Evolutionary conservation across 2,329 filamentous ascomycete species (phyloP).

Genomic region (Penicillium sp.): DNA sequence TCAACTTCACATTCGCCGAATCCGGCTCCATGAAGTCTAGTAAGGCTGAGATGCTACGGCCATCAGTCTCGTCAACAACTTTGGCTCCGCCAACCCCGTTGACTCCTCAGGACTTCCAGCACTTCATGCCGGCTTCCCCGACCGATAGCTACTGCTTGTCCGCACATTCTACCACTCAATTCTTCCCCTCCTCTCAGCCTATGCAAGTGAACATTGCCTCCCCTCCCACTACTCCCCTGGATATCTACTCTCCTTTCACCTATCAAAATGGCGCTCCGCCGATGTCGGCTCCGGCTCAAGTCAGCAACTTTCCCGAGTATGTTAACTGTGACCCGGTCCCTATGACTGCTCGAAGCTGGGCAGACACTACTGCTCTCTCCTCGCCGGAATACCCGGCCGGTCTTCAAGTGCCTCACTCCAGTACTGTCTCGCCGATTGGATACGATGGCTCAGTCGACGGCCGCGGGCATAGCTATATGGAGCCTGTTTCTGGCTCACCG

Average conservation of each 20-base stretch:
- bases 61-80: conserved; percentile 34
- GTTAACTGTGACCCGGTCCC: conserved; percentile 38
- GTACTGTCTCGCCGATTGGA: conserved; percentile 39
- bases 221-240: conserved; percentile 47
- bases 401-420: conserved; percentile 35
- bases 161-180: conserved; percentile 32
- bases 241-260: conserved; percentile 40
- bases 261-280: conserved; percentile 41
- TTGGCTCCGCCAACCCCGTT: conserved; percentile 46
- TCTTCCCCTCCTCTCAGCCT: conserved; percentile 41
- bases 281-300: conserved; percentile 47
- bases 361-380: conserved; percentile 40
- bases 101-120: conserved; percentile 44
- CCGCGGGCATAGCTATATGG: conserved; percentile 28
- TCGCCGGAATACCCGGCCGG: conserved; percentile 43
- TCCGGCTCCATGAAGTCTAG: conserved; percentile 36
- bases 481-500: conserved; percentile 31
- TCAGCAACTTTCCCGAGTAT: conserved; percentile 45
- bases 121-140: conserved; percentile 42
- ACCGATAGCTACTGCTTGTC: conserved; percentile 41
- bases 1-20: conserved; percentile 49
- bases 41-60: conserved; percentile 38
- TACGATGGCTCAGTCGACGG: conserved; percentile 39
- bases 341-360: conserved; percentile 44
- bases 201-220: conserved; percentile 46